A percentile compares a stretch with the other conserved stretches of the same genome.
These are phyloP conservation scores for Coemansia sp. DNA, from an alignment of 192 early-diverging fungal species.

Conservation along the genomic window DNA sequence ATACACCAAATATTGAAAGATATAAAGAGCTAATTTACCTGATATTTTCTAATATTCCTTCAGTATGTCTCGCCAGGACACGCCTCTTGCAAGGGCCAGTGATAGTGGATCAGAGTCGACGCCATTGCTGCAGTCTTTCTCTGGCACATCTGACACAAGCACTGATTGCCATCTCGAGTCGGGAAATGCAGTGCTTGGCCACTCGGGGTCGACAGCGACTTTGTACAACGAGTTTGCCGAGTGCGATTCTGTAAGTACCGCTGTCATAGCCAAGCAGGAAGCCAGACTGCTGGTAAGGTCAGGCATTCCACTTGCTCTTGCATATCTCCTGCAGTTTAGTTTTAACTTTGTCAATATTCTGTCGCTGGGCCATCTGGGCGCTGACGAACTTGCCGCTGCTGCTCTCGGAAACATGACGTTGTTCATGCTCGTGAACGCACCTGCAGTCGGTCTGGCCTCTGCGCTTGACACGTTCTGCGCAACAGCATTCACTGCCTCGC, in stretches of 20 bases:
- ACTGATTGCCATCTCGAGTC: slow-evolving; percentile 2
- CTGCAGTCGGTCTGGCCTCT: slow-evolving; percentile 63
- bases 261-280: slow-evolving; percentile 16
- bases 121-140: slow-evolving; percentile 14
- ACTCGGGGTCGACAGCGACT: slow-evolving; percentile 17
- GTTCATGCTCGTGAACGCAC: slow-evolving; percentile 64
- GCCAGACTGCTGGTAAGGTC: slow-evolving; percentile 1
- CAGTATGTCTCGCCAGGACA: background rate
- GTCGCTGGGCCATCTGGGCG: slow-evolving; percentile 60
- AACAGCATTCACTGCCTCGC: slow-evolving; percentile 39
- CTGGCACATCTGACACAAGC: background rate
- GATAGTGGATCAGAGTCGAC: slow-evolving; percentile 16
- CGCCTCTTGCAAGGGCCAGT: background rate
- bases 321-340: slow-evolving; percentile 63
- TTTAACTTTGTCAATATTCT: slow-evolving; percentile 65
- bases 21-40: background rate
- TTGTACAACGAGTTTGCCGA: slow-evolving; percentile 30
- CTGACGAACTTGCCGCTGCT: slow-evolving; percentile 64
- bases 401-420: slow-evolving; percentile 69
- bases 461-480: slow-evolving; percentile 43
- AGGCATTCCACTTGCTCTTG: slow-evolving; percentile 55
- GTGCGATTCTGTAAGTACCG: slow-evolving; percentile 17
- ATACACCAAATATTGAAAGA: background rate
- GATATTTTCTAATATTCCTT: slow-evolving; percentile 1
- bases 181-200: background rate